Evolutionary conservation across 805 yeast species (phyloP), one percentile per base, ranked within the genome.

Genomic region (Saccharomycopsis microspora): DNA sequence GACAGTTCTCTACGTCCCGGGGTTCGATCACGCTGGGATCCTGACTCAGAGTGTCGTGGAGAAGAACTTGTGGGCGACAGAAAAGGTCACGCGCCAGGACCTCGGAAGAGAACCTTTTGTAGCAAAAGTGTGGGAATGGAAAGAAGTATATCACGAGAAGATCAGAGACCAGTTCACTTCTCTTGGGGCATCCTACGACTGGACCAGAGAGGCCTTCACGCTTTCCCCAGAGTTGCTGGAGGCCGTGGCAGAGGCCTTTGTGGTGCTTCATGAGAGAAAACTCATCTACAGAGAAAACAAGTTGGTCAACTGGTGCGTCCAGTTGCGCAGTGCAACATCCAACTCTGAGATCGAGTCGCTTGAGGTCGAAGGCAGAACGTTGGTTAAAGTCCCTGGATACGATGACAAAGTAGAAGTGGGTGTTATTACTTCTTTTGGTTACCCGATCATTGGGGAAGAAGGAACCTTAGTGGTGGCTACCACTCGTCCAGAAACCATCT

Each of bases 1-100:
- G 67, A 88, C 97, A 47, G 89, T 88, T 9, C 70, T 93, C 54
- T 93, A 83, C 67, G 65, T 93, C 49, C 97, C 97, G 43, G 98
- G 98, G 42, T 93, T 93, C 61, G 98, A 93, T 68, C 98, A 93
- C 63, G 98, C 98, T 36, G 98, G 98, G 75, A 93, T 93, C 65
- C 95, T 96, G 41, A 93, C 98, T 7, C 98, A 93, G 68, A 85
- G 96, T 11, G 97, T 93, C 56, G 97, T 93, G 54, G 98, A 93
- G 70, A 93, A 93, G 68, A 89, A 82, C 71, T 66, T 93, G 38
- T 87, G 95, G 95, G 85, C 87, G 47, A 77, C 78, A 56, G 86
- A 86, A 60, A 76, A 81, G 68, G 75, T 82, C 63, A 88, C 97
- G 45, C 84, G 97, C 70, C 96, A 93, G 65, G 97, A 93, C 62